Conservation (phyloP, 495 filamentous ascomycete genomes). For the Hypoxylon cercidicola region DNA sequence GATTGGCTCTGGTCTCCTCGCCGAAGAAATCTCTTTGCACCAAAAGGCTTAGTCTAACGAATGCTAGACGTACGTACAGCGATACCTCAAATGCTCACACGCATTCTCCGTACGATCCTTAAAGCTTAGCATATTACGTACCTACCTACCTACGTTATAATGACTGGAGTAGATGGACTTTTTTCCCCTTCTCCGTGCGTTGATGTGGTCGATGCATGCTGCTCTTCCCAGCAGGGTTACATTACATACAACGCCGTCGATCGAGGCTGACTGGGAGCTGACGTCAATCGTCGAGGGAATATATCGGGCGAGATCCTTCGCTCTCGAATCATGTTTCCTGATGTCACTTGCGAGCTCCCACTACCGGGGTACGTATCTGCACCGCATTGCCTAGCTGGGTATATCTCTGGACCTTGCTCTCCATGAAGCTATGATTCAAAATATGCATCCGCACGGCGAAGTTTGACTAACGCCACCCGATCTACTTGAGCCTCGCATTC, state of each 20-base stretch:
- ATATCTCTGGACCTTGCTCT: neutral
- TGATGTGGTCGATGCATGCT: neutral
- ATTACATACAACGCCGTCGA: neutral
- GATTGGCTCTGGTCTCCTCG: neutral
- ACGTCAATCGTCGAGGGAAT: constrained; percentile 6
- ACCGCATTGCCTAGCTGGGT: constrained; percentile 3
- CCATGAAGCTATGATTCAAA: neutral
- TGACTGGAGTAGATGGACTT: too few relatives aligned
- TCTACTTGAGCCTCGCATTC: neutral
- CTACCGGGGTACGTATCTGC: neutral
- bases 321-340: constrained; percentile 3
- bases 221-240: constrained; percentile 4
- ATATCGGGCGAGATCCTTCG: neutral
- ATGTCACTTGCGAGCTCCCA: neutral
- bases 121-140: too few relatives aligned
- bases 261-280: neutral
- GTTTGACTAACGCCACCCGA: neutral
- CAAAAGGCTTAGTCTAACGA: too few relatives aligned
- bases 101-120: too few relatives aligned
- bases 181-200: too few relatives aligned
- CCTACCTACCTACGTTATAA: too few relatives aligned
- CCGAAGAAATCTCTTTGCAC: neutral
- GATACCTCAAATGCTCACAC: too few relatives aligned
- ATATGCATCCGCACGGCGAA: neutral
- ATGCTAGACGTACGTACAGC: too few relatives aligned